phyloP scores from a whole-genome alignment of 345 rosid genomes.

The Nephelium lappaceum region DNA sequence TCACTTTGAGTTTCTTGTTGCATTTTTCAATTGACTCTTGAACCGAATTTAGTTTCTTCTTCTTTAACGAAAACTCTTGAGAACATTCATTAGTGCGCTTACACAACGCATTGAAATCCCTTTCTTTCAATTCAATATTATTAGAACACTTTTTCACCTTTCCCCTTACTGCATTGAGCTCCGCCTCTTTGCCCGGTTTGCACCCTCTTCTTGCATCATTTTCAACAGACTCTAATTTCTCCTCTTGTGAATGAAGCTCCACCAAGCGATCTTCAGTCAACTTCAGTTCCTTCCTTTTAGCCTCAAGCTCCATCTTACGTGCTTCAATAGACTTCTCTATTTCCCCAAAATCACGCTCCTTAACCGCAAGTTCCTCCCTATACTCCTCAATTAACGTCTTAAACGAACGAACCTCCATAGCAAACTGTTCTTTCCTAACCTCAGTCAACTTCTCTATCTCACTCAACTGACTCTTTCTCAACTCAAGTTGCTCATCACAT shows the following conservation, averaged over 20 bases:
- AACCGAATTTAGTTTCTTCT: conserved; percentile 29
- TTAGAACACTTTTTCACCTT: conserved; percentile 3
- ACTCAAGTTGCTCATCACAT: conserved; percentile 9
- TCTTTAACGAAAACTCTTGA: conserved; percentile 26
- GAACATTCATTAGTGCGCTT: conserved; percentile 17
- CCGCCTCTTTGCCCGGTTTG: conserved; percentile 19
- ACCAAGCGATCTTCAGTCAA: conserved; percentile 13
- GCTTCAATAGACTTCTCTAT: conserved; percentile 11
- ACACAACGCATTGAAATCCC: conserved; percentile 24
- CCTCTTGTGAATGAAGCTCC: conserved; percentile 22
- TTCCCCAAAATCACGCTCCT: conserved; percentile 13
- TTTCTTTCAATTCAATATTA: conserved; percentile 27
- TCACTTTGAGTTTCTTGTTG: conserved; percentile 18
- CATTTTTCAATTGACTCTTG: conserved; percentile 26
- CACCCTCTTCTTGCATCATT: neutral
- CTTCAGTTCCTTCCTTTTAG: neutral
- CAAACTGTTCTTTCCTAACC: conserved; percentile 10
- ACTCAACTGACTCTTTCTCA: conserved; percentile 11
- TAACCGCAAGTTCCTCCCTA: conserved; percentile 7
- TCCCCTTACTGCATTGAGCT: conserved; percentile 23
- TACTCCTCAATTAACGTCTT: conserved; percentile 9
- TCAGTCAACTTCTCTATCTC: conserved; percentile 4
- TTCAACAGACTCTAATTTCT: conserved; percentile 22
- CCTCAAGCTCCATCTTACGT: conserved; percentile 3
- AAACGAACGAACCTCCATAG: conserved; percentile 4